Conservation (phyloP, 345 rosid species). For the Raphanus raphanistrum region DNA sequence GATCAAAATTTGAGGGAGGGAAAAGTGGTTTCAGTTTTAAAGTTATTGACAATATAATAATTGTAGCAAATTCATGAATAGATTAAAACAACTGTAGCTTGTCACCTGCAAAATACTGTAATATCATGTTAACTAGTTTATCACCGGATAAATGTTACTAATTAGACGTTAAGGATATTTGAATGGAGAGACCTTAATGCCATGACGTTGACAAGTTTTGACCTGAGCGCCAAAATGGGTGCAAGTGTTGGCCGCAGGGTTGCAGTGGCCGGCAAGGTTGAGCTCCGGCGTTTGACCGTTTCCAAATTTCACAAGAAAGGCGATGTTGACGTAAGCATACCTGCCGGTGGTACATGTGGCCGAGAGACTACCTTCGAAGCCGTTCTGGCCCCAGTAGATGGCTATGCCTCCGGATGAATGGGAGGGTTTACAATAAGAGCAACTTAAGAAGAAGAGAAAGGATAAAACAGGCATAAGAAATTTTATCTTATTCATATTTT, state of each 20-base stretch:
- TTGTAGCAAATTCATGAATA: not conserved
- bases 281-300: slow-evolving; percentile 47
- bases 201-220: slow-evolving; percentile 45
- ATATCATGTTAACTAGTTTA: not conserved
- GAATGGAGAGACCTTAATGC: slow-evolving; percentile 45
- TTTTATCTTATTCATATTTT: slow-evolving; percentile 19
- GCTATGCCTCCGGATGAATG: slow-evolving; percentile 27
- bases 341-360: slow-evolving; percentile 50
- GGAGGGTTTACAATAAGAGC: slow-evolving; percentile 17
- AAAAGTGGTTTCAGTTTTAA: not conserved
- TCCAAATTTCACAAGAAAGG: slow-evolving; percentile 59
- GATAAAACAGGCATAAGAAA: not conserved
- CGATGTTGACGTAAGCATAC: slow-evolving; percentile 51
- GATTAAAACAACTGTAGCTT: not conserved
- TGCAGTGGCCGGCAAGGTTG: slow-evolving; percentile 66
- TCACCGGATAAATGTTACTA: not conserved
- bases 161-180: not conserved
- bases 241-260: slow-evolving; percentile 46
- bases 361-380: slow-evolving; percentile 52
- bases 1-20: not conserved
- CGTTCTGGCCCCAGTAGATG: slow-evolving; percentile 62
- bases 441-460: slow-evolving; percentile 19
- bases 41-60: not conserved
- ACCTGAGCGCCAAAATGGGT: slow-evolving; percentile 40
- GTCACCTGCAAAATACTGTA: not conserved